Base-by-base conservation (phyloP, 441 rosid species). In the California macrophylla region DNA sequence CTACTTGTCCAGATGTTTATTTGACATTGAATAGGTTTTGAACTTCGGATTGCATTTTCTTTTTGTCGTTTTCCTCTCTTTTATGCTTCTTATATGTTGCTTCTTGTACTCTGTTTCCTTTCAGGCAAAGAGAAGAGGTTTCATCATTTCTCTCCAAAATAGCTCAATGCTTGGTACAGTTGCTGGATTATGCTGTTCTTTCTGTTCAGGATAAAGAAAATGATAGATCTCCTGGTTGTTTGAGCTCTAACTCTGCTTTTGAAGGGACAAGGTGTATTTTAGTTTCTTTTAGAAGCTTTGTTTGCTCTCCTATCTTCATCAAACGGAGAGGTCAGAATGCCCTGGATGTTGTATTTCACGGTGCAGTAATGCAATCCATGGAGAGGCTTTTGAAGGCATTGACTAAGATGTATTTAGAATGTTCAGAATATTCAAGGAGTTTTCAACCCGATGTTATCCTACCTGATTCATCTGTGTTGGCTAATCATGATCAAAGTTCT, bases 211-310 rank as follows among this genome's bases (percentile, higher is more conserved):
- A 82, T 69, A 80, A 71, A 75, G 75, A 77, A 67, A 72, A 32
- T 42, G 86, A 84, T 78, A 85, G 82, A 76, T 76, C 83, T 77
- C 87, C 85, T 72, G 85, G 91, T 69, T 74, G 73, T 78, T 75
- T 78, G 69, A 88, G 86, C 47, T 71, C 73, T 69, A 75, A 74
- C 72, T 80, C 85, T 38, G 83, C 82, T 71, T 81, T 70, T 62
- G 75, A 67, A 75, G 81, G 77, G 62, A 82, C 81, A 72, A 79
- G 79, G 74, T 76, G 88, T 67, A 61, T 85, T 70, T 47, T 86
- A 66, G 77, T 82, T 80, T 90, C 98, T 18, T 81, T 89, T 79
- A 85, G 79, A 79, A 83, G 89, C 75, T 87, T 94, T 75, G 72
- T 83, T 71, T 79, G 76, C 73, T 86, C 81, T 45, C 94, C 89